These are phyloP conservation scores for Saturnispora halmiae DNA, from an alignment of 805 yeast genomes.

Conservation along the genomic window DNA sequence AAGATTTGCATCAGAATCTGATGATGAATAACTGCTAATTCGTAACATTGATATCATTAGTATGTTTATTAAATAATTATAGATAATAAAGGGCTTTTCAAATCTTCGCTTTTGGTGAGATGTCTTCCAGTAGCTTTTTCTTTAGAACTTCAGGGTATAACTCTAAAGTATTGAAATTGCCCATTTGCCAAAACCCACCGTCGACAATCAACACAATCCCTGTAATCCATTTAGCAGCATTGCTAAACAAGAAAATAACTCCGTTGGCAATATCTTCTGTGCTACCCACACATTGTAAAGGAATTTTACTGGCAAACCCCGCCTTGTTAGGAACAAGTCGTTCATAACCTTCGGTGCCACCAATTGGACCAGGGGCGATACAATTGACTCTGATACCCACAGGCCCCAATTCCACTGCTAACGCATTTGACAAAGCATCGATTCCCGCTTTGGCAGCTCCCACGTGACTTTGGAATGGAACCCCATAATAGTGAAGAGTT, in stretches of 20 bases:
- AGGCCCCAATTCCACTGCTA: conserved; percentile 90
- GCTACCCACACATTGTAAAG: conserved; percentile 59
- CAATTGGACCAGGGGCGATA: conserved; percentile 89
- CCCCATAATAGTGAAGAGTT: conserved; percentile 82
- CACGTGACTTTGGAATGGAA: conserved; percentile 83
- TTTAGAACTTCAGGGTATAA: conserved; percentile 37
- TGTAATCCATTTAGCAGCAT: conserved; percentile 67
- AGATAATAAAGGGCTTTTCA: conserved; percentile 23
- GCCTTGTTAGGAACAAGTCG: conserved; percentile 44
- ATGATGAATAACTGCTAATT: neutral
- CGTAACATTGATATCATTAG: neutral
- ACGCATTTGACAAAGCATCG: conserved; percentile 73
- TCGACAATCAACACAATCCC: conserved; percentile 80
- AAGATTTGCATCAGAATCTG: conserved; percentile 11
- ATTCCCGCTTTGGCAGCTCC: conserved; percentile 95
- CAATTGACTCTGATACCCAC: conserved; percentile 75
- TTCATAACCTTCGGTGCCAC: conserved; percentile 75
- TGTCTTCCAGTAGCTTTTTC: conserved; percentile 19
- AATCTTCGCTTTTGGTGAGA: conserved; percentile 10
- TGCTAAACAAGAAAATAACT: conserved; percentile 75
- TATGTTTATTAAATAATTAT: neutral
- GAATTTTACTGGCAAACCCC: conserved; percentile 40
- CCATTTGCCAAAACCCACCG: conserved; percentile 86
- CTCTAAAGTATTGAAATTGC: conserved; percentile 30
- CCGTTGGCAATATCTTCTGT: conserved; percentile 79